These are phyloP conservation scores for Alternaria postmessia DNA, from an alignment of 2,329 filamentous ascomycete genomes.

Conservation along the genomic window DNA sequence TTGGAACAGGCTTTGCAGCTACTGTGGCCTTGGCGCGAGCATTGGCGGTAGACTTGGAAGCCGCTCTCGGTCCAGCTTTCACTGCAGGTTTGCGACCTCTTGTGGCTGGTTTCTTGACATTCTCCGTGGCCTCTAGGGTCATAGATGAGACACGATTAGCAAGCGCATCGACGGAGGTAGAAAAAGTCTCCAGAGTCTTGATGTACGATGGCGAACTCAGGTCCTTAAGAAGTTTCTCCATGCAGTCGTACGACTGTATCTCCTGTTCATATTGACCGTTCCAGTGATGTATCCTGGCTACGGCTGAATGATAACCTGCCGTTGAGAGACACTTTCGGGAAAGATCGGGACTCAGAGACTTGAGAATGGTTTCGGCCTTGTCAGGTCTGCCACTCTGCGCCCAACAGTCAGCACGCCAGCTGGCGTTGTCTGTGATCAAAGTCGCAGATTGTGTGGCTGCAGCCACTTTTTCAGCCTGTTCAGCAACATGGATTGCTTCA, in stretches of 20 bases:
- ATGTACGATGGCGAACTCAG: conserved; percentile 51
- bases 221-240: conserved; percentile 55
- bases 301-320: conserved; percentile 59
- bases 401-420: conserved; percentile 59
- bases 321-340: conserved; percentile 60
- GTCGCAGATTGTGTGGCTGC: conserved; percentile 70
- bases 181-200: conserved; percentile 35
- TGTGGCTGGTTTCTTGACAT: conserved; percentile 18
- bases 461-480: conserved; percentile 82
- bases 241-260: conserved; percentile 58
- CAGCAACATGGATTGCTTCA: conserved; percentile 86
- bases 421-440: conserved; percentile 55
- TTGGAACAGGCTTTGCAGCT: conserved; percentile 25
- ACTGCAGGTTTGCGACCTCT: conserved; percentile 35
- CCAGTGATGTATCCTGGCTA: conserved; percentile 60
- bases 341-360: conserved; percentile 57
- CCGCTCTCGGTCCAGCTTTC: conserved; percentile 23
- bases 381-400: conserved; percentile 59
- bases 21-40: conserved; percentile 26
- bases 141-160: conserved; percentile 55
- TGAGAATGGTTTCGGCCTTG: conserved; percentile 61
- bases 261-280: conserved; percentile 59
- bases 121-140: conserved; percentile 40
- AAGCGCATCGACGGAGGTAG: conserved; percentile 44
- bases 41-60: conserved; percentile 21